These are phyloP conservation scores for Melanomma pulvis-pyrius DNA, from an alignment of 495 filamentous ascomycete genomes.

Conservation along the genomic window DNA sequence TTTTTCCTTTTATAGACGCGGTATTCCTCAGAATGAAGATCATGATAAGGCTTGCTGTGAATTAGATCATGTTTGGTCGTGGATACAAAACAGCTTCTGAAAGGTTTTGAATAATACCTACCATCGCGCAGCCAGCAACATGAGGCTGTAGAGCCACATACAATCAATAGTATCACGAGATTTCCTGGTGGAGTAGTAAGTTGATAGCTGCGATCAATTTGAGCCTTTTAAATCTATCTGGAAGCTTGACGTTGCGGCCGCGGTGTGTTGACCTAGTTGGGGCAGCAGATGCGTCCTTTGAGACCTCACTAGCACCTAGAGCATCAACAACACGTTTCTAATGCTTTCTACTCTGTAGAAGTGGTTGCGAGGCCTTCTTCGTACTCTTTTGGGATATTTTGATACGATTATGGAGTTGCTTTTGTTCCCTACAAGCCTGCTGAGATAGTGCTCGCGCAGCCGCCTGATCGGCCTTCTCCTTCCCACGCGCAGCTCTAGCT, in stretches of 20 bases:
- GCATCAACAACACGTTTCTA: background rate
- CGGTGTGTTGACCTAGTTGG: background rate
- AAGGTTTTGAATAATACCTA: no score
- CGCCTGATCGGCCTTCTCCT: background rate
- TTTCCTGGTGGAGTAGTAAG: background rate
- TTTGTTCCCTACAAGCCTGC: background rate
- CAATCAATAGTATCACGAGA: background rate
- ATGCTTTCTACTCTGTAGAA: background rate
- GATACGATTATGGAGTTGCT: background rate
- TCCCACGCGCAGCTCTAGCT: background rate
- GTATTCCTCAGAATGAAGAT: no score
- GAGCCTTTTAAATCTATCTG: background rate
- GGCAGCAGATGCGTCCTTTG: background rate
- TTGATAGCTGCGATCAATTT: background rate
- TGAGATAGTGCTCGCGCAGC: background rate
- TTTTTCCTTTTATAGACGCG: no score
- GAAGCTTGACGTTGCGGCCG: background rate
- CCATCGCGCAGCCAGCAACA: no score
- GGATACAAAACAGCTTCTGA: no score
- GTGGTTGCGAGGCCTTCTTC: background rate
- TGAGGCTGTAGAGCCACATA: conserved; percentile 4
- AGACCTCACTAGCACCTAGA: background rate
- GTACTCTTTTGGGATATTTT: background rate
- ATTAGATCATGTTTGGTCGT: no score
- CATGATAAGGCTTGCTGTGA: no score